Evolutionary conservation across 2,329 filamentous ascomycete genomes (phyloP).

Genomic region (Madurella fahalii): DNA sequence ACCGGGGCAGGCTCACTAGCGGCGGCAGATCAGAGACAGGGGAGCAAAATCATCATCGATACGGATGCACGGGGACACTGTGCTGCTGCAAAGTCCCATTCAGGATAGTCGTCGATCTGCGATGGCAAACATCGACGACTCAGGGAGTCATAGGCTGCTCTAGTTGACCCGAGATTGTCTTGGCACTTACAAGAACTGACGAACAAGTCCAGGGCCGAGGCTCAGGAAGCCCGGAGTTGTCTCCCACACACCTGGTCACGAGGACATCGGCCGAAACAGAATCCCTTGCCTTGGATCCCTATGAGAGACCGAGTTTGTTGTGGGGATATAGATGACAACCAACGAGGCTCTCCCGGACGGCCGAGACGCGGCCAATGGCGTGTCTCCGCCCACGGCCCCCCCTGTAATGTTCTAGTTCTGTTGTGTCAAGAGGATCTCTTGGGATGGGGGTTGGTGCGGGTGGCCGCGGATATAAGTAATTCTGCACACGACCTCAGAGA

Average conservation of each 20-base stretch:
- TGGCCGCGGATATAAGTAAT: constrained; percentile 1
- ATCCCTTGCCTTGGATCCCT: not conserved
- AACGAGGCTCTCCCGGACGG: not conserved
- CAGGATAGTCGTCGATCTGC: too few species aligned
- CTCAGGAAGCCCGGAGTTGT: not conserved
- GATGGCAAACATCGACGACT: too few species aligned
- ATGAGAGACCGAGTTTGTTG: constrained; percentile 9
- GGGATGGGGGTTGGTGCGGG: constrained; percentile 7
- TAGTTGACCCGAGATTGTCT: not conserved
- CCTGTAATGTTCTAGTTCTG: constrained; percentile 4
- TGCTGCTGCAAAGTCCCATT: too few species aligned
- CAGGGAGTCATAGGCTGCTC: too few species aligned
- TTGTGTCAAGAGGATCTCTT: constrained; percentile 7
- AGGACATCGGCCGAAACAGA: constrained; percentile 1
- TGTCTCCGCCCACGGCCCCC: constrained; percentile 7
- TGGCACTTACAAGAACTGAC: not conserved
- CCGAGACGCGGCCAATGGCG: constrained; percentile 9
- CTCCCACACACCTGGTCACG: constrained; percentile 8
- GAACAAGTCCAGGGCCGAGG: too few species aligned
- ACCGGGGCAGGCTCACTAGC: too few species aligned
- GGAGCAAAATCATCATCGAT: too few species aligned
- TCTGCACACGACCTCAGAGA: not conserved
- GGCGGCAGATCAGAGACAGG: too few species aligned
- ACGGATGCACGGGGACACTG: too few species aligned
- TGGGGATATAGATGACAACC: not conserved